Evolutionary conservation across 1,284 basidiomycete species (phyloP).

Genomic region (Wallemia hederae): DNA sequence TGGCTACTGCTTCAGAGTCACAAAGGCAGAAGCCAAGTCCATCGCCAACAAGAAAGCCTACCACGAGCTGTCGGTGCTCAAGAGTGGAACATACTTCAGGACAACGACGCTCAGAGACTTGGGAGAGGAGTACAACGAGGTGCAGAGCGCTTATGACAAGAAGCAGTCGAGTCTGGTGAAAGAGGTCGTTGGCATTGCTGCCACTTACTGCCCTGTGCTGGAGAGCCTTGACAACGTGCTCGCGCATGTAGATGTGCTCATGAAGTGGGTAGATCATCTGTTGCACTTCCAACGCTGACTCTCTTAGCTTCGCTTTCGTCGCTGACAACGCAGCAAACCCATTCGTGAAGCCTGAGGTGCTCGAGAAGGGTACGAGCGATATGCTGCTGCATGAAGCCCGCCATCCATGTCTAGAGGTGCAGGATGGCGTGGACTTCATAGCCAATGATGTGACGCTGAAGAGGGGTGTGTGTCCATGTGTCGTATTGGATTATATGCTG

Average conservation of each 20-base stretch:
- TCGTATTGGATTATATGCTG: not conserved
- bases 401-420: conserved; percentile 88
- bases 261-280: conserved; percentile 27
- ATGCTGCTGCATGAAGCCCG: conserved; percentile 51
- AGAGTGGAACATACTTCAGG: conserved; percentile 75
- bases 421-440: conserved; percentile 85
- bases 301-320: conserved; percentile 77
- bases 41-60: conserved; percentile 41
- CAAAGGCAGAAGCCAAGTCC: conserved; percentile 67
- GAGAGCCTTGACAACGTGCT: conserved; percentile 65
- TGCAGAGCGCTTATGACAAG: conserved; percentile 36
- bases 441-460: conserved; percentile 79
- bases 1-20: conserved; percentile 78
- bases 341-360: conserved; percentile 53
- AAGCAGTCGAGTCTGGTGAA: conserved; percentile 63
- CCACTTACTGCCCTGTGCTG: conserved; percentile 66
- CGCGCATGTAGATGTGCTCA: conserved; percentile 69
- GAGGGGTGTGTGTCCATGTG: conserved; percentile 24
- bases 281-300: not conserved
- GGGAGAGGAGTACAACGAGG: conserved; percentile 42
- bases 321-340: conserved; percentile 57
- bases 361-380: conserved; percentile 43
- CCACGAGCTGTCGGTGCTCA: conserved; percentile 57
- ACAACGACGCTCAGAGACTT: conserved; percentile 43
- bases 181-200: conserved; percentile 76